These are phyloP conservation scores for Emiliania huxleyi DNA, from an alignment of 78 protist genomes.

Conservation along the genomic window DNA sequence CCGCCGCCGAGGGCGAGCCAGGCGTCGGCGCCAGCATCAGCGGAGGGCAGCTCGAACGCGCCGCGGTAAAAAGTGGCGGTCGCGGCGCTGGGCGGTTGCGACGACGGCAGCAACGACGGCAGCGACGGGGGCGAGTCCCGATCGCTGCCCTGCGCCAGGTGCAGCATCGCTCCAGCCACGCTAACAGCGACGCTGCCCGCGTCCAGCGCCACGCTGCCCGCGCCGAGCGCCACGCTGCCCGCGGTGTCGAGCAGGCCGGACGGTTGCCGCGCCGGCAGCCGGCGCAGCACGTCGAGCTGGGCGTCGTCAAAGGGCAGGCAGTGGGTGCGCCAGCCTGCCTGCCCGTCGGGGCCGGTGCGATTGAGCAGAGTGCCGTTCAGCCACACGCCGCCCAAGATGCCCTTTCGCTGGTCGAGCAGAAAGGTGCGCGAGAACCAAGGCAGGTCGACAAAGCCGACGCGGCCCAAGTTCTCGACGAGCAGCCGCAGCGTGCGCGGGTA, in stretches of 20 bases:
- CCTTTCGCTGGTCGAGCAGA: neutral
- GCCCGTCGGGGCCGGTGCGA: neutral
- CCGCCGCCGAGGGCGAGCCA: neutral
- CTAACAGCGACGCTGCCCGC: too few relatives aligned
- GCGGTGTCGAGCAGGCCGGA: neutral
- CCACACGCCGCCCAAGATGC: neutral
- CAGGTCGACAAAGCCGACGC: constrained; percentile 5
- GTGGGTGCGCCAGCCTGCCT: neutral
- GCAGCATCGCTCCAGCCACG: too few relatives aligned
- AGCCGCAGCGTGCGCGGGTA: neutral
- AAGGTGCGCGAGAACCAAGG: neutral
- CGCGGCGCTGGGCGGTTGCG: neutral
- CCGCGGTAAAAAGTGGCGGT: neutral
- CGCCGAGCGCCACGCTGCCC: neutral
- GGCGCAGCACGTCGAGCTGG: neutral
- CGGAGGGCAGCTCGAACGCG: neutral
- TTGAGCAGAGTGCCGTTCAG: neutral
- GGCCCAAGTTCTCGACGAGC: constrained; percentile 35
- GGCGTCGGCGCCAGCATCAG: neutral
- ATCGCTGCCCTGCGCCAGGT: too few relatives aligned
- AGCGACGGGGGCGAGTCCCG: too few relatives aligned
- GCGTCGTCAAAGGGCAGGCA: neutral
- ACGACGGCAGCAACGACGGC: neutral
- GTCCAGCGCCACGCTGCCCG: too few relatives aligned
- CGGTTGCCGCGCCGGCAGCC: neutral